Base-by-base conservation (phyloP, 768 basidiomycete species). In the Leccinum ochraceum region DNA sequence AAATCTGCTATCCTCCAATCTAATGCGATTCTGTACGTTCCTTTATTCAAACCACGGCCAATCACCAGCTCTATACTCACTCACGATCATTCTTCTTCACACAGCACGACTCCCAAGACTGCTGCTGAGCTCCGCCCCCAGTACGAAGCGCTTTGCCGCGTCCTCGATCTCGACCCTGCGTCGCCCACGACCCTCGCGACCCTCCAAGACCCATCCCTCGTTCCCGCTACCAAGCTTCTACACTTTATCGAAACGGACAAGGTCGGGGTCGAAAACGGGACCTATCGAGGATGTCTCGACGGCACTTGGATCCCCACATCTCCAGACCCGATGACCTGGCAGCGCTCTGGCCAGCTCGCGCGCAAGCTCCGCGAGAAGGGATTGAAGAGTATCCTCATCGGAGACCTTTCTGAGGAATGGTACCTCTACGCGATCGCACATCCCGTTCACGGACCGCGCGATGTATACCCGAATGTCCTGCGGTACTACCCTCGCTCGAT, bases 321-420 rank as follows among this genome's bases (percentile, higher is more conserved):
- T 6, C 82, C 83, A 0, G 84, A 85, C 58, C 79, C 84, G 2
- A 88, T 92, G 84, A 75, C 77, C 42, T 89, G 86, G 81, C 90
- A 92, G 66, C 81, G 81, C 14, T 79, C 79, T 1, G 87, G 89
- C 3, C 78, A 74, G 1, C 78, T 93, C 56, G 86, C 86, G 0
- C 72, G 72, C 10, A 80, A 77, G 1, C 78, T 91, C 13, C 72
- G 68, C 50, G 81, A 77, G 22, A 85, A 83, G 20, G 89, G 90
- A 3, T 78, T 90, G 50, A 79, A 76, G 44, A 83, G 81, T 67
- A 76, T 92, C 59, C 76, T 86, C 54, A 74, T 87, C n/a, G 90
- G 90, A 10, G 86, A 89, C 57, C 78, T 90, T 54, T 79, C 76
- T 16, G 88, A 91, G 65, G 89, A 92, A 70, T 91, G 89, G 89